A percentile compares a stretch with the other conserved stretches of the same genome.
phyloP scores from a whole-genome alignment of 257 asterid species.

The Euphrasia confusa region DNA sequence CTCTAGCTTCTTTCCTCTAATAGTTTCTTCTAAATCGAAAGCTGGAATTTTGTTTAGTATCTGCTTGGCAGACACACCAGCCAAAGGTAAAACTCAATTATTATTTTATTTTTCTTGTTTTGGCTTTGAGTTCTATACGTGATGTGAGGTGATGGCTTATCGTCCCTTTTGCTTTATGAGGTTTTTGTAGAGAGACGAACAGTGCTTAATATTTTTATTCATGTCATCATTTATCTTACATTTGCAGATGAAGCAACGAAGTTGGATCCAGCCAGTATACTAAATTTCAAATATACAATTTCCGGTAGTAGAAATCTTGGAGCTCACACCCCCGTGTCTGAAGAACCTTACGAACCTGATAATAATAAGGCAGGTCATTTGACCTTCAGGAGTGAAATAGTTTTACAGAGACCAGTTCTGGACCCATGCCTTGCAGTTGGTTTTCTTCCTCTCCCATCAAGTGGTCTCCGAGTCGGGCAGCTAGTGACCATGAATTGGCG shows the following conservation, averaged over 20 bases:
- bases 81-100: conserved; percentile 37
- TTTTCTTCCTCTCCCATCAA: conserved; percentile 85
- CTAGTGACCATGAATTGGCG: conserved; percentile 95
- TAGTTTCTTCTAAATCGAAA: conserved; percentile 72
- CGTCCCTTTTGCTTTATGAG: neutral
- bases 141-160: neutral
- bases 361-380: conserved; percentile 39
- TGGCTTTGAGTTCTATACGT: neutral
- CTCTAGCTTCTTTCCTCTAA: conserved; percentile 74
- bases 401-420: conserved; percentile 77
- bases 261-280: conserved; percentile 51
- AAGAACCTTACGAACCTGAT: conserved; percentile 37
- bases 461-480: conserved; percentile 91
- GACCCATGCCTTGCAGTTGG: conserved; percentile 99
- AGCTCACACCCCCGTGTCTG: conserved; percentile 71
- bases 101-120: conserved; percentile 11
- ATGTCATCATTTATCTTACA: neutral
- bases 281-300: conserved; percentile 68
- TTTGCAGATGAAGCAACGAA: conserved; percentile 51
- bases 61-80: conserved; percentile 43
- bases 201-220: neutral
- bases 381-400: conserved; percentile 73
- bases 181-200: conserved; percentile 6
- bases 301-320: conserved; percentile 72
- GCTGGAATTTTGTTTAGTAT: conserved; percentile 84